A percentile compares a stretch with the other conserved stretches of the same genome.
Evolutionary conservation across 192 early-diverging fungal species (phyloP).

Genomic region (Coemansia sp.): DNA sequence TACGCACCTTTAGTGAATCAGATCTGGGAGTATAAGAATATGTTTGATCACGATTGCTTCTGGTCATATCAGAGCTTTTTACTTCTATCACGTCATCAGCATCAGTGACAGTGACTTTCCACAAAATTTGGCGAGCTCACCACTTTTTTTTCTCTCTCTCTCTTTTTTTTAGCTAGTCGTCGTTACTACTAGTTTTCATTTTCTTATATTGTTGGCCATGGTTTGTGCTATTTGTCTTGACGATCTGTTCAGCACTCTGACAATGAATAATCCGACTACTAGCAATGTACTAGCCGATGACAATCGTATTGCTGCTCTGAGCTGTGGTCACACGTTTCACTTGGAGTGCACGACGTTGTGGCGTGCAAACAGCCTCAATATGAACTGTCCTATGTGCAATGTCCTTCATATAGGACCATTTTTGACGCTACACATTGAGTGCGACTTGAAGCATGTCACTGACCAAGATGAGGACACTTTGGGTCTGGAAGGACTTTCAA

Average conservation of each 20-base stretch:
- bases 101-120: too few relatives aligned
- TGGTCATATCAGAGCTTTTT: too few relatives aligned
- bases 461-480: not conserved
- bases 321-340: slow-evolving; percentile 2
- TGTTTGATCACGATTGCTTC: too few relatives aligned
- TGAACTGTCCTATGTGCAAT: slow-evolving; percentile 4
- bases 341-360: not conserved
- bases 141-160: not conserved
- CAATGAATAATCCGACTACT: not conserved
- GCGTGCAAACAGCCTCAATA: not conserved
- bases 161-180: not conserved
- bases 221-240: slow-evolving; percentile 1
- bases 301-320: not conserved
- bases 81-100: too few relatives aligned
- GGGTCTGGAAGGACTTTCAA: not conserved
- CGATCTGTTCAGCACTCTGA: not conserved
- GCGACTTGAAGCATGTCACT: not conserved
- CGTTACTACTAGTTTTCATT: not conserved
- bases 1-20: too few relatives aligned
- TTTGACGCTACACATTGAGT: not conserved
- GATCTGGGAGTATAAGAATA: too few relatives aligned
- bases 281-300: not conserved
- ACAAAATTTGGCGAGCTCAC: too few relatives aligned
- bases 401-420: not conserved
- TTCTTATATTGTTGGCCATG: not conserved